These are phyloP conservation scores for Dipodascopsis uninucleata DNA, from an alignment of 805 yeast genomes.

Conservation along the genomic window DNA sequence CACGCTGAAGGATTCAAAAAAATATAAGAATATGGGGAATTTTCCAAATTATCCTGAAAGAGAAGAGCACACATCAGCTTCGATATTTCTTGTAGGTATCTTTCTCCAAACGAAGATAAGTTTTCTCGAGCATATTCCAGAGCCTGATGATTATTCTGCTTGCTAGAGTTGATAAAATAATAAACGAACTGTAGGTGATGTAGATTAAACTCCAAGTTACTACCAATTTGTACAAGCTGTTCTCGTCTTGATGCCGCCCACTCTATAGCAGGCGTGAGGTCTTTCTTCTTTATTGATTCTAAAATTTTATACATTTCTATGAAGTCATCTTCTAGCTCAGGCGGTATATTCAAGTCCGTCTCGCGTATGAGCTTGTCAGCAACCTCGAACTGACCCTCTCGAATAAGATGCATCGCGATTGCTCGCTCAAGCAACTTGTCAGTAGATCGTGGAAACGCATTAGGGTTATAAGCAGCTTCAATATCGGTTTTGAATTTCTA, in stretches of 20 bases:
- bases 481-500: slow-evolving; percentile 22
- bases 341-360: slow-evolving; percentile 31
- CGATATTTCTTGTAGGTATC: slow-evolving; percentile 44
- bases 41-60: slow-evolving; percentile 26
- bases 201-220: slow-evolving; percentile 45
- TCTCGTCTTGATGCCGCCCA: slow-evolving; percentile 44
- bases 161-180: slow-evolving; percentile 24
- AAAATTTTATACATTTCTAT: slow-evolving; percentile 44
- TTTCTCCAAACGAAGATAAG: slow-evolving; percentile 42
- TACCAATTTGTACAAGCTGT: slow-evolving; percentile 37
- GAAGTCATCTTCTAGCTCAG: slow-evolving; percentile 39
- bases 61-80: slow-evolving; percentile 44
- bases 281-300: slow-evolving; percentile 37
- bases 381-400: slow-evolving; percentile 46
- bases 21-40: slow-evolving; percentile 31
- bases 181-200: slow-evolving; percentile 44
- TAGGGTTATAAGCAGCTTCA: slow-evolving; percentile 21
- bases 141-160: slow-evolving; percentile 31
- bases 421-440: slow-evolving; percentile 40
- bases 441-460: slow-evolving; percentile 23
- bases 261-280: slow-evolving; percentile 46
- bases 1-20: slow-evolving; percentile 33
- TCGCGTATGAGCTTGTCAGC: slow-evolving; percentile 37
- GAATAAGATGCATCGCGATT: slow-evolving; percentile 45
- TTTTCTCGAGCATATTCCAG: slow-evolving; percentile 45